Conservation (phyloP, 805 yeast species). For the Starmerella scarabaei region DNA sequence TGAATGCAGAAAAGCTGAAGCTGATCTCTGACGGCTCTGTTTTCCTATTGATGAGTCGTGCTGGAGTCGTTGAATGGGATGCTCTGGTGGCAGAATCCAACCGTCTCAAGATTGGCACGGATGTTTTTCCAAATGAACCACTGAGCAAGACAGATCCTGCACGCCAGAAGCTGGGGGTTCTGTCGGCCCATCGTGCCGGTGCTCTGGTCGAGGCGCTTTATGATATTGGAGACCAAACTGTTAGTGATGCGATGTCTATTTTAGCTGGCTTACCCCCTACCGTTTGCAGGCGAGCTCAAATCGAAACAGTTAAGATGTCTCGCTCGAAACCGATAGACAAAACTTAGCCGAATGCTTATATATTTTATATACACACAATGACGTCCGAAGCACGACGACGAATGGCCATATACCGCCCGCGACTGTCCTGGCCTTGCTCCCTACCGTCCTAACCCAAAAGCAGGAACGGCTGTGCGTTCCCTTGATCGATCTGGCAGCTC, state of each 20-base stretch:
- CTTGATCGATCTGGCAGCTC: too few species aligned
- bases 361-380: too few species aligned
- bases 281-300: slow-evolving; percentile 5
- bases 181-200: slow-evolving; percentile 8
- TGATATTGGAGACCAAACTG: slow-evolving; percentile 7
- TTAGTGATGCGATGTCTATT: slow-evolving; percentile 1
- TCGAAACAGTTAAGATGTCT: slow-evolving; percentile 2
- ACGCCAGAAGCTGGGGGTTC: not conserved
- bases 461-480: too few species aligned
- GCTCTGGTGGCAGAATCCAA: not conserved
- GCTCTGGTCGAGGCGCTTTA: slow-evolving; percentile 3
- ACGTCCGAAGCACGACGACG: too few species aligned
- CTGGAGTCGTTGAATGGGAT: slow-evolving; percentile 6
- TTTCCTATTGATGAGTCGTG: slow-evolving; percentile 4
- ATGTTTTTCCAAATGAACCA: slow-evolving; percentile 7
- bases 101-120: slow-evolving; percentile 5
- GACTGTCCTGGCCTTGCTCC: too few species aligned
- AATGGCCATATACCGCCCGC: too few species aligned
- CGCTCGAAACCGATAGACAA: slow-evolving; percentile 5
- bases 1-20: not conserved
- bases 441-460: too few species aligned
- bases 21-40: slow-evolving; percentile 2
- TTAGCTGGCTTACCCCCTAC: slow-evolving; percentile 3
- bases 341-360: not conserved
- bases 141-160: not conserved